Percentiles rank a stretch among this genome's conserved stretches.
phyloP scores from a whole-genome alignment of 768 basidiomycete species.

The Psilocybe cyanescens region DNA sequence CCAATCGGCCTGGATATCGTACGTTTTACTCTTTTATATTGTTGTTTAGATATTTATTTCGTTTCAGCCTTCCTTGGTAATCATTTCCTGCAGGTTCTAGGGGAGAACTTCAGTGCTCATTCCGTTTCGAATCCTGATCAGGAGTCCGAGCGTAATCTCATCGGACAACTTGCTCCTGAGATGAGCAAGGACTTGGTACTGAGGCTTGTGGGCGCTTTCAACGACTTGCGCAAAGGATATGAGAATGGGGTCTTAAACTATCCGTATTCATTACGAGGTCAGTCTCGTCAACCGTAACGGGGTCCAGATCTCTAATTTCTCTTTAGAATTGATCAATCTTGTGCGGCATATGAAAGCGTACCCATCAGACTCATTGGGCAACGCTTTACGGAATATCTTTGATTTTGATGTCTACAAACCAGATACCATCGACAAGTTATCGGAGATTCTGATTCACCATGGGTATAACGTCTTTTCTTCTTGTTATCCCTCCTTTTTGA shows the following conservation, averaged over 20 bases:
- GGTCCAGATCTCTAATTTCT: background rate
- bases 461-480: constrained; percentile 43
- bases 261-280: constrained; percentile 71
- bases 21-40: constrained; percentile 21
- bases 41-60: background rate
- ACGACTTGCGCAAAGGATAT: constrained; percentile 62
- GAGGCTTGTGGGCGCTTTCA: constrained; percentile 66
- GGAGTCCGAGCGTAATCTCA: constrained; percentile 61
- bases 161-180: constrained; percentile 65
- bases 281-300: background rate
- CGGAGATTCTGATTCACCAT: constrained; percentile 59
- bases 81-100: constrained; percentile 73
- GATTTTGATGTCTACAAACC: constrained; percentile 73
- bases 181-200: constrained; percentile 54
- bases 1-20: constrained; percentile 76
- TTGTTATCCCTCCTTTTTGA: background rate
- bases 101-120: constrained; percentile 71
- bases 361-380: constrained; percentile 59
- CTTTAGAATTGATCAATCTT: constrained; percentile 65
- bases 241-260: constrained; percentile 62
- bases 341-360: constrained; percentile 66
- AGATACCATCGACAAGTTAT: constrained; percentile 65
- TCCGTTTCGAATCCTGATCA: constrained; percentile 71
- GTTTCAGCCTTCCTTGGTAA: constrained; percentile 69
- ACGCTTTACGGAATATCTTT: constrained; percentile 65